These are phyloP conservation scores for Chaetomium sp. DNA, from an alignment of 2,329 filamentous ascomycete species.

Conservation along the genomic window DNA sequence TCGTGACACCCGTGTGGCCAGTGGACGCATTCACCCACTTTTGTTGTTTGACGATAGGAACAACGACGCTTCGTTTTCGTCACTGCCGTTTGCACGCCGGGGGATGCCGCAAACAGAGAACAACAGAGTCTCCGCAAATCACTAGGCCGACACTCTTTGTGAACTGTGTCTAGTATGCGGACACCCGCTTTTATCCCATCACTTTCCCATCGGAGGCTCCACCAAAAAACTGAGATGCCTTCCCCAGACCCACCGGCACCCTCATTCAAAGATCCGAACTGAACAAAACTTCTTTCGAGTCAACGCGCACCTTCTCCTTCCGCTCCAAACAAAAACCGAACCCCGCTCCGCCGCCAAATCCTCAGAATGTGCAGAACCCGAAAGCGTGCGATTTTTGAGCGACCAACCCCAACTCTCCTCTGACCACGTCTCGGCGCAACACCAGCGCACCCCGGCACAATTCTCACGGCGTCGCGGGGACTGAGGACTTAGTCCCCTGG, in stretches of 20 bases:
- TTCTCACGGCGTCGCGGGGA: conserved; percentile 8
- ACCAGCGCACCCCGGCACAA: conserved; percentile 7
- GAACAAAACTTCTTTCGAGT: conserved; percentile 6
- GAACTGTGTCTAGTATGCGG: no score
- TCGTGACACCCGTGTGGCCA: conserved; percentile 3
- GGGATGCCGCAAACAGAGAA: no score
- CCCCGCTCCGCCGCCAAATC: background rate
- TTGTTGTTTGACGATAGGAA: no score
- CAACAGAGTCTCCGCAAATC: no score
- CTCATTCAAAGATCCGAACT: conserved; percentile 1
- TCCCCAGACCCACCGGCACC: conserved; percentile 10
- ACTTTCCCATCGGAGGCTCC: no score
- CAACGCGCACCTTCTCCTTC: background rate
- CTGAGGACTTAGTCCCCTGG: no score
- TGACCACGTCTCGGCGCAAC: background rate
- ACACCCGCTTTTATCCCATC: no score
- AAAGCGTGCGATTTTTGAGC: conserved; percentile 8
- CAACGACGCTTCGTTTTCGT: no score
- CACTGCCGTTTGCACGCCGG: no score
- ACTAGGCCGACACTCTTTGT: no score
- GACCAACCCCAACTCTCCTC: background rate
- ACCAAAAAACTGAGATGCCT: background rate
- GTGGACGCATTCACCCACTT: no score
- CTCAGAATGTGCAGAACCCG: conserved; percentile 19
- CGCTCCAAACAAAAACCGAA: background rate